Evolutionary conservation across 805 yeast species (phyloP), one percentile per base, ranked within the genome.

Genomic region (Grigorovia jiainica): DNA sequence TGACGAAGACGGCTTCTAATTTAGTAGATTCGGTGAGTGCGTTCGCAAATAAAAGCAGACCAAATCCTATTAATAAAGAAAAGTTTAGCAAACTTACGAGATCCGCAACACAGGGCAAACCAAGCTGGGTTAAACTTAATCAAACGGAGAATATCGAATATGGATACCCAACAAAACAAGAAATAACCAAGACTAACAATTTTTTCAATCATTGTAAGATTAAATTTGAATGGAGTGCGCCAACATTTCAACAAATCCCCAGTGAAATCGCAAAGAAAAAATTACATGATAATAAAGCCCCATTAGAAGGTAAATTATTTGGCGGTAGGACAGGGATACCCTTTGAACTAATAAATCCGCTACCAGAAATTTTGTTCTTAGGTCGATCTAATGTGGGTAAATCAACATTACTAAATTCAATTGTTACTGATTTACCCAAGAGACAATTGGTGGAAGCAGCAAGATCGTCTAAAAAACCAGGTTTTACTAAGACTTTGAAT

Each of bases 341-440:
- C 21, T 55, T 55, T 42, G 59, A 63, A 23, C 41, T 57, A 10
- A 47, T 50, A 17, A 57, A 49, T 40, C 65, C 63, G 13, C 63
- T 82, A 10, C 95, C 95, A 0, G 95, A 87, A 53, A 74, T 87
- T 4, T 65, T 82, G 3, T 70, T 87, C 37, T 51, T 87, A 36
- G 96, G 97, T 0, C 74, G 85, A 47, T 81, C 94, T 38, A 87
- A 87, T 51, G 87, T 81, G 7, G 97, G 96, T 0, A 87, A 87
- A 55, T 84, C 95, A 0, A 78, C 94, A 0, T 57, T 87, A 20
- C 65, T 87, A 33, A 83, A 84, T 53, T 73, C 73, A 10, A 43
- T 86, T 7, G 61, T 83, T 4, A 65, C 76, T 1, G 63, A 64
- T 30, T 57, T 61, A 7, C 51, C 54, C 20, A 54, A 56, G 40